Evolutionary conservation across 2,329 filamentous ascomycete genomes (phyloP).

Genomic region (Clonostachys chloroleuca): DNA sequence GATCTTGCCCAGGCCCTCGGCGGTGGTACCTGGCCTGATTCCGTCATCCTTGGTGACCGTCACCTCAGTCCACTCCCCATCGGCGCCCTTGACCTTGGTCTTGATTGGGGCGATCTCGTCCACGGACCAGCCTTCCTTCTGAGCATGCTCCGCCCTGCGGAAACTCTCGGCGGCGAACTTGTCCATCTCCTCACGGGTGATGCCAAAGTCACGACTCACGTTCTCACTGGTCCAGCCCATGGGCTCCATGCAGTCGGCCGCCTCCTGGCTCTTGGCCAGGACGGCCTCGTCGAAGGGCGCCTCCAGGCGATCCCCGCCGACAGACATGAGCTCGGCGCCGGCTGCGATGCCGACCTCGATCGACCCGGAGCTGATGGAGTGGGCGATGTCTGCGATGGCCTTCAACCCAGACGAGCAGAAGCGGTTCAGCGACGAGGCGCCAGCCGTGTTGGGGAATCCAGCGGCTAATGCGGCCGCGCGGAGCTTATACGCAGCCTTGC

Average conservation of each 20-base stretch:
- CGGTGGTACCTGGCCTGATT: conserved; percentile 84
- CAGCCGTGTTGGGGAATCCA: conserved; percentile 87
- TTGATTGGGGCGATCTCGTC: conserved; percentile 92
- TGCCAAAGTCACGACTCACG: conserved; percentile 84
- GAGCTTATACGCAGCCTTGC: conserved; percentile 84
- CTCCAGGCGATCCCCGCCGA: conserved; percentile 64
- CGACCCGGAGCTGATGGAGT: conserved; percentile 72
- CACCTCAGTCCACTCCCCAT: conserved; percentile 74
- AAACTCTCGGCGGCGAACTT: conserved; percentile 83
- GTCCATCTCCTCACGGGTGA: conserved; percentile 78
- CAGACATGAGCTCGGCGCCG: conserved; percentile 85
- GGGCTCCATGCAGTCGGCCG: conserved; percentile 81
- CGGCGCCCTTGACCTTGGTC: conserved; percentile 77
- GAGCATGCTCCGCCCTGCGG: conserved; percentile 79
- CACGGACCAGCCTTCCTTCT: conserved; percentile 86
- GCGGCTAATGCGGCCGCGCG: conserved; percentile 86
- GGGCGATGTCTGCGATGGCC: conserved; percentile 90
- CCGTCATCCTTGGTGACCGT: conserved; percentile 86
- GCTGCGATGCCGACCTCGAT: conserved; percentile 87
- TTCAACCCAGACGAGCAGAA: conserved; percentile 98
- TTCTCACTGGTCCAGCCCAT: conserved; percentile 99
- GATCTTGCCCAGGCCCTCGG: conserved; percentile 77
- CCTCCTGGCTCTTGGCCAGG: conserved; percentile 66
- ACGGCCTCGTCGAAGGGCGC: conserved; percentile 76
- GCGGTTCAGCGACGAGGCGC: conserved; percentile 80